These are phyloP conservation scores for Trypanosoma melophagium DNA, from an alignment of 208 protist genomes.

Conservation along the genomic window DNA sequence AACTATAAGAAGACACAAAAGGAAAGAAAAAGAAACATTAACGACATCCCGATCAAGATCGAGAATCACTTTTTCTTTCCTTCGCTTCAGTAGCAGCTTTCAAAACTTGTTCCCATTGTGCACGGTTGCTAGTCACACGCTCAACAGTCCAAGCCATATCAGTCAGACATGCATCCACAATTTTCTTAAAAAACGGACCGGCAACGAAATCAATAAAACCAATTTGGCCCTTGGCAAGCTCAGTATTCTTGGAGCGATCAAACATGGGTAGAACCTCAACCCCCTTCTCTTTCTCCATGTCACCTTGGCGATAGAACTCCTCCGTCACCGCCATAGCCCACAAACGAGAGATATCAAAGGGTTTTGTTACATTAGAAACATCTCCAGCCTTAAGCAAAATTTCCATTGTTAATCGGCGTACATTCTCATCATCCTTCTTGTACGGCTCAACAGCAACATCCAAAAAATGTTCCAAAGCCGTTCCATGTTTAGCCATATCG, in stretches of 20 bases:
- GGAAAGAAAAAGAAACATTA: too few relatives aligned
- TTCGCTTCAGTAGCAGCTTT: not conserved
- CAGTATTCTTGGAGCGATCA: constrained; percentile 78
- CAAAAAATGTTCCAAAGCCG: constrained; percentile 41
- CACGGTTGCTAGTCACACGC: constrained; percentile 55
- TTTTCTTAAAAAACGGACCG: constrained; percentile 74
- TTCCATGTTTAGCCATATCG: constrained; percentile 82
- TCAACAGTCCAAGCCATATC: constrained; percentile 86
- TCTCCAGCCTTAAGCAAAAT: constrained; percentile 83
- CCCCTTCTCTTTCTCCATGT: constrained; percentile 87
- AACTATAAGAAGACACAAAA: too few relatives aligned
- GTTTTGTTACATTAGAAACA: constrained; percentile 86
- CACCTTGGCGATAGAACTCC: constrained; percentile 88
- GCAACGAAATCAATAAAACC: constrained; percentile 88
- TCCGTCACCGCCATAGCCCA: constrained; percentile 87
- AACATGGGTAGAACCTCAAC: constrained; percentile 86
- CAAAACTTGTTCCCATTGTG: constrained; percentile 67
- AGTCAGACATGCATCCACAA: constrained; percentile 48
- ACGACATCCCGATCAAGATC: not conserved
- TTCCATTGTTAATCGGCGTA: constrained; percentile 57
- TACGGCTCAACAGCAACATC: constrained; percentile 25
- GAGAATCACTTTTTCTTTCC: constrained; percentile 10
- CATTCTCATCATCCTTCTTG: constrained; percentile 31
- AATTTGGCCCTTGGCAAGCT: constrained; percentile 85
- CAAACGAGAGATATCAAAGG: constrained; percentile 77